Evolutionary conservation across 371 early-diverging fungal genomes (phyloP).

Genomic region (Mortierella sp.): DNA sequence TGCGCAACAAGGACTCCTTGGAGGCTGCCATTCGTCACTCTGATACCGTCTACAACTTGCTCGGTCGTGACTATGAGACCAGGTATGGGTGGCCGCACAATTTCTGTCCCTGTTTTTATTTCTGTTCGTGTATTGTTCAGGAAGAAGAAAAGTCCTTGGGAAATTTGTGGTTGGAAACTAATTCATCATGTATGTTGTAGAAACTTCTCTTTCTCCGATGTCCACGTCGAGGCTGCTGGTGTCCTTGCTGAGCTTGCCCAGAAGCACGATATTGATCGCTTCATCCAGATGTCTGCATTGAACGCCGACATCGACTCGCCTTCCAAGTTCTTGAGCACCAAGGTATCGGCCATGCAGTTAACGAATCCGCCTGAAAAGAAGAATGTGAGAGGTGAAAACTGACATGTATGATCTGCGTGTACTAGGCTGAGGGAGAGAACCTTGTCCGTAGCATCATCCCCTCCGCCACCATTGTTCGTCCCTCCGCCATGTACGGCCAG

Average conservation of each 20-base stretch:
- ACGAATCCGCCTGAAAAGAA: background rate
- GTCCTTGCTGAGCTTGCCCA: constrained; percentile 82
- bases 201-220: constrained; percentile 90
- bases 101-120: no score
- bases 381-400: background rate
- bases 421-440: constrained; percentile 88
- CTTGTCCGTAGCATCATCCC: constrained; percentile 90
- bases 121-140: no score
- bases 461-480: constrained; percentile 94
- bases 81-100: no score
- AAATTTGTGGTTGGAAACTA: no score
- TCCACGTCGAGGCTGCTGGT: constrained; percentile 89
- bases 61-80: constrained; percentile 93
- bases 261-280: constrained; percentile 86
- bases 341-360: constrained; percentile 62
- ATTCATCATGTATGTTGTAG: constrained; percentile 55
- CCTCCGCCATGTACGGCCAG: constrained; percentile 89
- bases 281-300: constrained; percentile 93
- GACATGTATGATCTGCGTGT: background rate
- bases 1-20: constrained; percentile 86
- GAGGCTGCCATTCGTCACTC: constrained; percentile 90
- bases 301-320: constrained; percentile 83
- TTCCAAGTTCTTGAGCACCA: constrained; percentile 85
- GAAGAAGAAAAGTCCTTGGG: no score
- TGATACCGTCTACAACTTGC: constrained; percentile 94